phyloP scores from a whole-genome alignment of 2,329 filamentous ascomycete genomes.

The Xylaria sp. region DNA sequence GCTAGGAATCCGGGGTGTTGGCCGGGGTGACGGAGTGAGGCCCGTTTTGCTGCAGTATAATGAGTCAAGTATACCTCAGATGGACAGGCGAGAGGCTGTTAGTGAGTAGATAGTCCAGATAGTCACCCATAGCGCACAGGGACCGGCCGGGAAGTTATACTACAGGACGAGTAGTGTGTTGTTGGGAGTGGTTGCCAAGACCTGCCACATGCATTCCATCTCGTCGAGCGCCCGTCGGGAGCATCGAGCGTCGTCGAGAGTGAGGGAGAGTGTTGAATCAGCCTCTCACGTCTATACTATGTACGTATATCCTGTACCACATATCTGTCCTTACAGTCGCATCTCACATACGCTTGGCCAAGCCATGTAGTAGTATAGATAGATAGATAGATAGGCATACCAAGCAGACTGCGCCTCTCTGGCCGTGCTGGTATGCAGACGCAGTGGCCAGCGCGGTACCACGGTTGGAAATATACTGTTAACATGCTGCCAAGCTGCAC shows the following conservation, averaged over 20 bases:
- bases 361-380: too few species aligned
- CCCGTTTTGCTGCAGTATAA: slow-evolving; percentile 12
- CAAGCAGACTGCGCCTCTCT: slow-evolving; percentile 32
- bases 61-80: neutral
- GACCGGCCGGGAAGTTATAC: neutral
- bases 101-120: neutral
- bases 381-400: slow-evolving; percentile 18
- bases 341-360: slow-evolving; percentile 6
- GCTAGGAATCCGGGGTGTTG: slow-evolving; percentile 37
- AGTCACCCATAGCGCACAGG: slow-evolving; percentile 5
- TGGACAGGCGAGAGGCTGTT: neutral
- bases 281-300: neutral
- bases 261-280: neutral
- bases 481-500: slow-evolving; percentile 17
- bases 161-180: slow-evolving; percentile 24
- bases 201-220: slow-evolving; percentile 38
- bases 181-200: slow-evolving; percentile 26
- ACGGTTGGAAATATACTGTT: neutral
- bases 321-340: neutral
- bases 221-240: slow-evolving; percentile 20
- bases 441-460: neutral
- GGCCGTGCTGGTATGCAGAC: slow-evolving; percentile 8
- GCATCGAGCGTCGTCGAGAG: slow-evolving; percentile 22
- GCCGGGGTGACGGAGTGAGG: slow-evolving; percentile 29
- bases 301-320: neutral